These are phyloP conservation scores for Oligophagozyma castellii DNA, from an alignment of 1,139 yeast species.

Conservation along the genomic window DNA sequence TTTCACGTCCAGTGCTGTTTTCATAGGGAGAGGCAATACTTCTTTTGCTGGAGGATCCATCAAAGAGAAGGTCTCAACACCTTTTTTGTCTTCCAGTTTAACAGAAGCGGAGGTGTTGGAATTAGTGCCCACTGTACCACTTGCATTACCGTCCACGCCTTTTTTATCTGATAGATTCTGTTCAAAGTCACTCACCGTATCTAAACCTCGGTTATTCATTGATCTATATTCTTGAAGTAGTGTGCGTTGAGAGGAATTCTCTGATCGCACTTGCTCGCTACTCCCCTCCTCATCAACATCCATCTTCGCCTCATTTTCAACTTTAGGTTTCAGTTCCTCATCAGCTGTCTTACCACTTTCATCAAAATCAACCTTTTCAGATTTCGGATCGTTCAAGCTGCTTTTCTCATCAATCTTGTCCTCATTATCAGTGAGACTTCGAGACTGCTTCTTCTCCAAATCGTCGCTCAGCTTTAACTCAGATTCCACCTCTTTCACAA, in stretches of 20 bases:
- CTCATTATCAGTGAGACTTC: too few species aligned
- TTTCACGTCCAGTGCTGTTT: slow-evolving; percentile 66
- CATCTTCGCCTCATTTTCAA: slow-evolving; percentile 12
- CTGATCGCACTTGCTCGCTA: slow-evolving; percentile 18
- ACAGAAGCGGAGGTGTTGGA: slow-evolving; percentile 10
- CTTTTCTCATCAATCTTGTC: too few species aligned
- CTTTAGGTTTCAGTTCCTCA: too few species aligned
- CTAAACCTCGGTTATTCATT: slow-evolving; percentile 23
- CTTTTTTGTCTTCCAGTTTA: slow-evolving; percentile 24
- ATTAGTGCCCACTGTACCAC: slow-evolving; percentile 7
- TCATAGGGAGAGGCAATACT: slow-evolving; percentile 70
- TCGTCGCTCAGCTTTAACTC: slow-evolving; percentile 73
- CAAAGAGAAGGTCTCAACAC: slow-evolving; percentile 5
- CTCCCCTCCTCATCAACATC: background rate
- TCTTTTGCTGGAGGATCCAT: slow-evolving; percentile 65
- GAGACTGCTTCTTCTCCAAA: slow-evolving; percentile 22
- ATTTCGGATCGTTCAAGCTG: too few species aligned
- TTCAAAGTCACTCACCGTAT: slow-evolving; percentile 3
- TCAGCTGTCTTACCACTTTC: slow-evolving; percentile 2
- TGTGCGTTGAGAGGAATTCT: slow-evolving; percentile 21
- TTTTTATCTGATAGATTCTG: slow-evolving; percentile 4
- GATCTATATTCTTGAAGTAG: slow-evolving; percentile 37
- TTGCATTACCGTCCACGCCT: slow-evolving; percentile 1
- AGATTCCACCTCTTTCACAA: slow-evolving; percentile 69
- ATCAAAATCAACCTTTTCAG: slow-evolving; percentile 4